phyloP scores from a whole-genome alignment of 148 eudicot species.

The Chenopodium berlandieri region DNA sequence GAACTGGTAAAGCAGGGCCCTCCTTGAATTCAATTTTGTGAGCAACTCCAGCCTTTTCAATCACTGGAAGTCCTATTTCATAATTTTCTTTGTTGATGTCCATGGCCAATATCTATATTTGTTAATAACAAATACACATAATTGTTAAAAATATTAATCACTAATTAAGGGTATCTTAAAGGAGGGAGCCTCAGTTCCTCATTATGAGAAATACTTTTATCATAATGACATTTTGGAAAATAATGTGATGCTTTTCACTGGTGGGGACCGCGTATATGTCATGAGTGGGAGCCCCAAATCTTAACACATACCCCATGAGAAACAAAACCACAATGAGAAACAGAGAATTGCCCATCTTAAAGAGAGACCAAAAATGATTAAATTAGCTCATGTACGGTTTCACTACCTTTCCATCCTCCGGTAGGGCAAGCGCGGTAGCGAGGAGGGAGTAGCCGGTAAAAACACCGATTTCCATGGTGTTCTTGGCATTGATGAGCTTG shows the following conservation, averaged over 20 bases:
- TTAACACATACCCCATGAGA: no score
- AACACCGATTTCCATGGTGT: constrained; percentile 89
- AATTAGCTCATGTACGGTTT: no score
- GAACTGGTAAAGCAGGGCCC: constrained; percentile 71
- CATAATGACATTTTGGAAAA: no score
- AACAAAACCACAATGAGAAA: no score
- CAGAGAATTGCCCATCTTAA: no score
- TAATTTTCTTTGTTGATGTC: constrained; percentile 67
- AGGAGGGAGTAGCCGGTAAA: constrained; percentile 92
- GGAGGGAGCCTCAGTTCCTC: no score
- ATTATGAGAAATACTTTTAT: no score
- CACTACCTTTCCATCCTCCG: constrained; percentile 77
- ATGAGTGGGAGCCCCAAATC: no score
- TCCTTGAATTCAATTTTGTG: constrained; percentile 67
- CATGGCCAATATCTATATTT: constrained; percentile 61
- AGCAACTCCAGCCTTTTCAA: constrained; percentile 64
- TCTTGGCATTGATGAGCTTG: constrained; percentile 76
- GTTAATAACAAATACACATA: neutral
- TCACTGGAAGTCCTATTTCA: constrained; percentile 60
- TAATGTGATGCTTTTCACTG: no score
- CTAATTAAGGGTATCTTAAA: neutral
- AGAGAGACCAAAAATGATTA: neutral
- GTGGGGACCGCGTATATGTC: no score
- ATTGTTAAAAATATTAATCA: neutral
- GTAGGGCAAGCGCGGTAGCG: constrained; percentile 90